Evolutionary conservation across 179 eudicot genomes (phyloP), one percentile per base, ranked within the genome.

Genomic region (Sideroxylon spinosum): DNA sequence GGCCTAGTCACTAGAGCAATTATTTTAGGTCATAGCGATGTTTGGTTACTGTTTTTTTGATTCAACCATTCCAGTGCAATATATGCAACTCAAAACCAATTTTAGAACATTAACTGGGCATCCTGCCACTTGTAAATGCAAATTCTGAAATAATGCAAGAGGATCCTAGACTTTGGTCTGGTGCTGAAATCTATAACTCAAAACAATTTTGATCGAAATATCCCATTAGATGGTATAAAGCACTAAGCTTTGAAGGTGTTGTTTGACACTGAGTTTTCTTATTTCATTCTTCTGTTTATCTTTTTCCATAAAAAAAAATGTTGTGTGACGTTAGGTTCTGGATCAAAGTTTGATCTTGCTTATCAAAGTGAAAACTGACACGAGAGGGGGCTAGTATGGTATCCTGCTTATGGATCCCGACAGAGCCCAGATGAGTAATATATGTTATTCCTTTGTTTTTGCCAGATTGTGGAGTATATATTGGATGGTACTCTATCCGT

Each of bases 401-500:
- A 3, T 37, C 44, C 44, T 37, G 44, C 44, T 37, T 1, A 3
- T 4, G 44, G 44, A 37, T 37, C 44, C 44, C 4, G 44, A 37
- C 44, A 37, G 44, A 37, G 26, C 25, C 26, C 0, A 57, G 64
- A 6, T 13, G 20, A 53, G 46, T 77, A 49, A 70, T 37, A 22
- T 55, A 9, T 48, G 66, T n/a, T 28, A 1, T 23, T 9, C 8
- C 49, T 74, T 53, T 62, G 76, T 66, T 37, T 44, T 82, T 57
- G 29, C 78, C 94, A 94, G 98, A 87, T 93, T 74, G 91, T 88
- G 55, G 83, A 79, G 68, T 91, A 86, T 67, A 68, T 94, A 64
- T 46, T 87, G 22, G 78, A 85, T 26, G 97, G 84, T 29, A 48
- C 75, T 74, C 23, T 72, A 1, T 67, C 59, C 67, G 44, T 56